Conservation (phyloP, 768 basidiomycete species). For the Calvatia gigantea region DNA sequence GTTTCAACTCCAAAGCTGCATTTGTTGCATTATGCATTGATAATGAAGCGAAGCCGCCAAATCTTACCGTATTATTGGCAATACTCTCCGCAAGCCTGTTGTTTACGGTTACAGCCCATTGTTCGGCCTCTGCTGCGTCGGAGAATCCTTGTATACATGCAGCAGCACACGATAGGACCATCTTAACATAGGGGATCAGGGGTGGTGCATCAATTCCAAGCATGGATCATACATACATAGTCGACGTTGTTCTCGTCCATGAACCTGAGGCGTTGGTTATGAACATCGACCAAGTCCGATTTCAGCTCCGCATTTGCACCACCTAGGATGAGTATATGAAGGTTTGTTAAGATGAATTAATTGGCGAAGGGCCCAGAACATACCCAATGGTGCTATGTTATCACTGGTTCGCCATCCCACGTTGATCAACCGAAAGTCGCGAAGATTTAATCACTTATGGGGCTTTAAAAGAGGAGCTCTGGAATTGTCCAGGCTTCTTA, state of each 20-base stretch:
- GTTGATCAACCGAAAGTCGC: background rate
- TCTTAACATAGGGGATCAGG: slow-evolving; percentile 18
- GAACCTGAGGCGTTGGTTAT: slow-evolving; percentile 30
- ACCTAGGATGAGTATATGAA: slow-evolving; percentile 21
- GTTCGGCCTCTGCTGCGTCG: slow-evolving; percentile 28
- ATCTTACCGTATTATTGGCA: slow-evolving; percentile 35
- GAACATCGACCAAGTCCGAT: slow-evolving; percentile 35
- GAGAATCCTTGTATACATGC: slow-evolving; percentile 38
- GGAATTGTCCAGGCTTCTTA: slow-evolving; percentile 39
- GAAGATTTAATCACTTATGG: slow-evolving; percentile 16
- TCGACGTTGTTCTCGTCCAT: slow-evolving; percentile 38
- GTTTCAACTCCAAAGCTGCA: slow-evolving; percentile 35
- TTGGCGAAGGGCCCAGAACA: background rate
- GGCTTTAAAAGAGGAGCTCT: slow-evolving; percentile 23
- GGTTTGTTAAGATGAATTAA: background rate
- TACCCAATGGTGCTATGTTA: slow-evolving; percentile 21
- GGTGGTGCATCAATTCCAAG: too few species aligned
- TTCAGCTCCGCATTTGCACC: slow-evolving; percentile 26
- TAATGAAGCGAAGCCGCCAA: slow-evolving; percentile 39
- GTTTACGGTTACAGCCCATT: slow-evolving; percentile 32
- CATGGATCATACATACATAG: slow-evolving; percentile 31
- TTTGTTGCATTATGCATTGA: slow-evolving; percentile 43
- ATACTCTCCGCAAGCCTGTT: slow-evolving; percentile 33
- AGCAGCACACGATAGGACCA: slow-evolving; percentile 35
- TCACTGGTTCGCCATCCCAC: slow-evolving; percentile 5